Evolutionary conservation across 2,329 filamentous ascomycete genomes (phyloP), one percentile per base, ranked within the genome.

Genomic region (Rhynchosporium agropyri): DNA sequence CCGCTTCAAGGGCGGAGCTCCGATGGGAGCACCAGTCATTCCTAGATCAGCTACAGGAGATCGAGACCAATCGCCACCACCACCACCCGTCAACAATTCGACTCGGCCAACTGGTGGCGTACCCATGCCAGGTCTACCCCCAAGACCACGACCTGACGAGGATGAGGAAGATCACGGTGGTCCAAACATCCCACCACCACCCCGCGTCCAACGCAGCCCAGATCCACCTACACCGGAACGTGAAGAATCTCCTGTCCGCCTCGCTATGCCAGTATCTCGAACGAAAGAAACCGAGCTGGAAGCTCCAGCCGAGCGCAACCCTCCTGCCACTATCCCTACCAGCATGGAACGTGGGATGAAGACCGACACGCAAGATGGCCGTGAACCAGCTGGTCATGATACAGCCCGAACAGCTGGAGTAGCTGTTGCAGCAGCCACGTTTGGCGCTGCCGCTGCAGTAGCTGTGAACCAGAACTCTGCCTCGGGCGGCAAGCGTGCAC

Each of bases 221-320:
- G 73, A 74, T 29, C 71, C 73, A 57, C 80, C 82, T 56, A 56
- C 80, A 76, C 77, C 70, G 71, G 73, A 75, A 58, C 83, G 83
- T 61, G 83, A 87, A 54, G 79, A 80, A 53, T 97, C 91, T 1
- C 94, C 94, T 6, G 88, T 96, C 66, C 90, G 89, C 56, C 84
- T 98, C 69, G 92, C 93, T 13, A 89, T 94, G 76, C 95, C 95
- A 3, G 89, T 98, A 61, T 82, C 86, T 57, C 89, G 90, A 62
- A 84, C 82, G 58, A 79, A 63, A 3, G 80, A 81, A 61, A 78
- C 81, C 4, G 80, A 84, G 36, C 67, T 83, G 20, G 80, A 88
- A 70, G 81, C 84, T 26, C 76, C 79, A 10, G 78, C 80, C 40
- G 78, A 80, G 63, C 76, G 78, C 29, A 72, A 78, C 48, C 79